Evolutionary conservation across 169 alveolate genomes (phyloP).

Genomic region (Eimeria sp.): DNA sequence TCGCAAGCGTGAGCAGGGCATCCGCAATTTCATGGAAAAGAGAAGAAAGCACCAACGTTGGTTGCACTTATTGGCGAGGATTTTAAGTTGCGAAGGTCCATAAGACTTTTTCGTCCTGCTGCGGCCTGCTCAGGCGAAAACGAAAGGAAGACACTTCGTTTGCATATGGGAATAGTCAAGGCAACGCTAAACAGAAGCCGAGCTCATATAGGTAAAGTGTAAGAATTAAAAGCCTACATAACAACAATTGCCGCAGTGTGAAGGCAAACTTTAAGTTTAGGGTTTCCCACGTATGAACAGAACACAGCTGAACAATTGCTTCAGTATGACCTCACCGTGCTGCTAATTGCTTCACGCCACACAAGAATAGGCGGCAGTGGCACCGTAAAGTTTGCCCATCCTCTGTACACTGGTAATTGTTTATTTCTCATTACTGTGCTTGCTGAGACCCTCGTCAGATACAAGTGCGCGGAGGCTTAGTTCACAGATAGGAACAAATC

Average conservation of each 20-base stretch:
- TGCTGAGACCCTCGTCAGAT: background rate
- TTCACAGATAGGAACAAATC: background rate
- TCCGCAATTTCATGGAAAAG: background rate
- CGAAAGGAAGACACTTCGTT: no score
- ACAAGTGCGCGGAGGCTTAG: background rate
- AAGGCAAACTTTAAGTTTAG: background rate
- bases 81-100: no score
- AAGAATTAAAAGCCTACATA: no score
- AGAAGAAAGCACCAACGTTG: background rate
- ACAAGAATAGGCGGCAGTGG: background rate
- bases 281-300: background rate
- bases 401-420: background rate
- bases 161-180: no score
- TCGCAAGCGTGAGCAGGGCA: background rate
- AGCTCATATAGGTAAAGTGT: no score
- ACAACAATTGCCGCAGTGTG: no score
- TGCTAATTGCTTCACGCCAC: background rate
- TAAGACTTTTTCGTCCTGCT: no score
- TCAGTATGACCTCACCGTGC: background rate
- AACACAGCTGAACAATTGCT: background rate
- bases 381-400: background rate
- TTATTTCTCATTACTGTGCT: background rate
- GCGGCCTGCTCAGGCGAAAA: no score
- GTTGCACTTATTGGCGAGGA: background rate
- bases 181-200: no score